phyloP scores from a whole-genome alignment of 2,329 filamentous ascomycete genomes.

The Neoarthrinium moseri region DNA sequence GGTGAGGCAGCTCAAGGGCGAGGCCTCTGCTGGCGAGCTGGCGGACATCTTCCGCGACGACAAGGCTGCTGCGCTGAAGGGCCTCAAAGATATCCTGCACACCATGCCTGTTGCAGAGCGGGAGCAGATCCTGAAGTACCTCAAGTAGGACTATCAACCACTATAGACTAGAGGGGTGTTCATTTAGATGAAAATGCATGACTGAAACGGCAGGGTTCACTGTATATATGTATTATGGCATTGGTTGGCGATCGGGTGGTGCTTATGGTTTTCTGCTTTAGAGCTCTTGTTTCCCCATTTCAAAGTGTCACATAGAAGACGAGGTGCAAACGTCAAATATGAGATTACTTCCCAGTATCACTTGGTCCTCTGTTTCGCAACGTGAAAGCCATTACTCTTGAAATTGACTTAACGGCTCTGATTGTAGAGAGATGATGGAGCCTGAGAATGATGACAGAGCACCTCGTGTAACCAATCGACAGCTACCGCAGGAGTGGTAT shows the following conservation, averaged over 20 bases:
- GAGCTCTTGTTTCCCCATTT: not conserved
- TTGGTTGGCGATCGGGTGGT: conserved; percentile 3
- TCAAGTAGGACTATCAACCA: conserved; percentile 34
- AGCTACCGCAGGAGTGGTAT: too few relatives aligned
- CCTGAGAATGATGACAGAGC: too few relatives aligned
- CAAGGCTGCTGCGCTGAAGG: conserved; percentile 73
- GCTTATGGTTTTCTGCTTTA: not conserved
- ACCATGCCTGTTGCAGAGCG: conserved; percentile 88
- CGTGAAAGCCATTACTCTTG: too few relatives aligned
- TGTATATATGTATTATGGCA: not conserved
- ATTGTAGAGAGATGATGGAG: too few relatives aligned
- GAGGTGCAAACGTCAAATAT: too few relatives aligned
- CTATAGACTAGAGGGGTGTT: not conserved
- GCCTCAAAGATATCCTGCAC: conserved; percentile 79
- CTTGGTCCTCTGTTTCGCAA: too few relatives aligned
- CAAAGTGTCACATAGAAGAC: not conserved
- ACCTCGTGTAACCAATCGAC: too few relatives aligned
- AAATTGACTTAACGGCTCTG: too few relatives aligned
- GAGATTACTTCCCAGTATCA: too few relatives aligned
- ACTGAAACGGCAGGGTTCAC: not conserved
- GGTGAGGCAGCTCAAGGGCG: conserved; percentile 79
- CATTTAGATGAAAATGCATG: not conserved
- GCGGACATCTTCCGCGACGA: conserved; percentile 43
- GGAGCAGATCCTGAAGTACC: conserved; percentile 71
- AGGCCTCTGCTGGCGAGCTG: conserved; percentile 55